phyloP scores from a whole-genome alignment of 176 grass and related monocot species.

The Ampelocalamus luodianensis region DNA sequence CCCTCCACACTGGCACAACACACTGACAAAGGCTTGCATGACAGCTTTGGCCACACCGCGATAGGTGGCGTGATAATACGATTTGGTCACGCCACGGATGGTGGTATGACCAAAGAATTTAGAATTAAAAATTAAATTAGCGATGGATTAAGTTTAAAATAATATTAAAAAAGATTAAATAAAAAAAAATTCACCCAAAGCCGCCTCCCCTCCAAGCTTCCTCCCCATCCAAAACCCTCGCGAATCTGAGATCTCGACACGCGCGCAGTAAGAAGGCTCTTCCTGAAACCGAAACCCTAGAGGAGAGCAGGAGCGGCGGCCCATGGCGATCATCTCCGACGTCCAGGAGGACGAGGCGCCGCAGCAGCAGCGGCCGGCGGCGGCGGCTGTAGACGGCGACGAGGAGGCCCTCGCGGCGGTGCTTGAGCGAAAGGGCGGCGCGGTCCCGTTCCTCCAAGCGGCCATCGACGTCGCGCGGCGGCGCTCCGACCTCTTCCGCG shows the following conservation, averaged over 20 bases:
- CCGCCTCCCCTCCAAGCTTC: too few species aligned
- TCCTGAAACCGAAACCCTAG: conserved; percentile 14
- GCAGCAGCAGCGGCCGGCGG: conserved; percentile 6
- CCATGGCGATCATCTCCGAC: conserved; percentile 91
- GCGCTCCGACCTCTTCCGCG: conserved; percentile 68
- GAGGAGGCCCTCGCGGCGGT: conserved; percentile 59
- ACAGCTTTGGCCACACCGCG: too few species aligned
- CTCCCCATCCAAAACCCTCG: conserved; percentile 29
- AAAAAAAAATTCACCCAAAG: too few species aligned
- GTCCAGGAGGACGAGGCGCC: conserved; percentile 66
- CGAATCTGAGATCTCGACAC: conserved; percentile 30
- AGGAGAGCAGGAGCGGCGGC: not conserved
- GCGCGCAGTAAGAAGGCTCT: not conserved
- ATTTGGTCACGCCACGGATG: too few species aligned
- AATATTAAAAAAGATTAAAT: too few species aligned
- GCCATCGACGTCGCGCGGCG: conserved; percentile 70
- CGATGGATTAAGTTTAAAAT: too few species aligned
- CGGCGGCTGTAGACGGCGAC: conserved; percentile 2
- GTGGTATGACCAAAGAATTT: too few species aligned
- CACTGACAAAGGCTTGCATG: too few species aligned
- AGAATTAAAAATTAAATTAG: too few species aligned
- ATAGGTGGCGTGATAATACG: too few species aligned
- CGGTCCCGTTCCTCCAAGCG: conserved; percentile 65
- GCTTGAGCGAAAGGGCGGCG: conserved; percentile 65
- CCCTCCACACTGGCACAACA: too few species aligned